A percentile compares a stretch with the other conserved stretches of the same genome.
Conservation (phyloP, 2,329 filamentous ascomycete genomes). For the Lithohypha guttulata region DNA sequence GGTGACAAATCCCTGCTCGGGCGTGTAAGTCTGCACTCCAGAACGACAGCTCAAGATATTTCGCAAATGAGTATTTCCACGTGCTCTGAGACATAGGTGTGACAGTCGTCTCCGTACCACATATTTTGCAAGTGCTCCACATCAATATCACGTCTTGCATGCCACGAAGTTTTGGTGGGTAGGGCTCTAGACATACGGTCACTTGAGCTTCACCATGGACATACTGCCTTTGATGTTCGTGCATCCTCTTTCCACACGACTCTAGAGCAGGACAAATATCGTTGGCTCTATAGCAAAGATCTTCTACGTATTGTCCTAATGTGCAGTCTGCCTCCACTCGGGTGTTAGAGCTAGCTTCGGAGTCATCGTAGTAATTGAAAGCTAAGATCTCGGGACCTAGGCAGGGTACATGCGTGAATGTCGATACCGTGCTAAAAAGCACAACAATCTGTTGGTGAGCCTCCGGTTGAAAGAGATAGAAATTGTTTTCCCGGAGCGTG, state of each 20-base stretch:
- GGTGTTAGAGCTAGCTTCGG: slow-evolving; percentile 48
- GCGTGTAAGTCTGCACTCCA: slow-evolving; percentile 76
- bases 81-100: slow-evolving; percentile 87
- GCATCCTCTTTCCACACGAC: slow-evolving; percentile 78
- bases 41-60: slow-evolving; percentile 94
- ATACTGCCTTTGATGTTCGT: slow-evolving; percentile 89
- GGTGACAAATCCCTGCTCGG: slow-evolving; percentile 68
- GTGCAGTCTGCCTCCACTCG: slow-evolving; percentile 78
- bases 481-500: slow-evolving; percentile 77
- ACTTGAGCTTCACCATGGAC: slow-evolving; percentile 93
- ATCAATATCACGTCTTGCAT: slow-evolving; percentile 73
- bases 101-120: slow-evolving; percentile 78
- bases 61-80: slow-evolving; percentile 97
- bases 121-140: slow-evolving; percentile 95
- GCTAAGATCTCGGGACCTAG: slow-evolving; percentile 82
- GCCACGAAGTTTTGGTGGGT: slow-evolving; percentile 53
- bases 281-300: slow-evolving; percentile 66
- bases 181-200: slow-evolving; percentile 77
- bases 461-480: slow-evolving; percentile 85
- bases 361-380: slow-evolving; percentile 87
- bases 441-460: slow-evolving; percentile 95
- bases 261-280: slow-evolving; percentile 71
- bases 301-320: slow-evolving; percentile 87
- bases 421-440: slow-evolving; percentile 87
- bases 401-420: slow-evolving; percentile 84